Percentiles rank a stretch among this genome's conserved stretches.
Conservation (phyloP, 371 early-diverging fungal genomes). For the Nematocida displodere region DNA sequence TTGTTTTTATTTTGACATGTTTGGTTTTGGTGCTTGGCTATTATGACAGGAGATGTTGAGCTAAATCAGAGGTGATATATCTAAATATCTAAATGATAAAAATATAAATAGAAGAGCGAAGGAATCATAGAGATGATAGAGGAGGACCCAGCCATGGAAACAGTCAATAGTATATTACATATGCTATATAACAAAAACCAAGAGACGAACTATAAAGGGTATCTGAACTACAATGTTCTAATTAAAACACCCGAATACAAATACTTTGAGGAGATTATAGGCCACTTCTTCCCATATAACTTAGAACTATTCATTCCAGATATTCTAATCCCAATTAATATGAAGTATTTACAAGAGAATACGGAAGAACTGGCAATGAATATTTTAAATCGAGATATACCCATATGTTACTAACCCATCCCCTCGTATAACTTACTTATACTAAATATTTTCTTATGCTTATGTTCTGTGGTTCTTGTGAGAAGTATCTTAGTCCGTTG, state of each 20-base stretch:
- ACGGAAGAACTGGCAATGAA: constrained; percentile 1
- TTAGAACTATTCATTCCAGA: no score
- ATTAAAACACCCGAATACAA: not conserved
- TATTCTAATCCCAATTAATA: no score
- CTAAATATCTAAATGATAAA: not conserved
- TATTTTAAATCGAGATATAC: not conserved
- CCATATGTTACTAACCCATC: not conserved
- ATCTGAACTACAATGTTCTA: not conserved
- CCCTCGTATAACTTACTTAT: not conserved
- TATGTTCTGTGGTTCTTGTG: constrained; percentile 47
- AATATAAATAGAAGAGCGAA: not conserved
- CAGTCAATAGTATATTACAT: not conserved
- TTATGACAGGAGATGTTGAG: not conserved
- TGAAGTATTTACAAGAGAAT: not conserved
- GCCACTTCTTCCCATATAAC: no score
- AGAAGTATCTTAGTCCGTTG: constrained; percentile 24
- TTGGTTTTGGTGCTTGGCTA: not conserved
- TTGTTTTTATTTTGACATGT: constrained; percentile 6
- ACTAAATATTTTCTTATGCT: constrained; percentile 33
- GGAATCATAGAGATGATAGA: not conserved
- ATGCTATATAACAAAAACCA: not conserved
- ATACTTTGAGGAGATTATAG: no score
- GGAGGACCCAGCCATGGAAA: not conserved
- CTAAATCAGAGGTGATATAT: not conserved
- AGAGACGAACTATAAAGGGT: not conserved